A percentile compares a stretch with the other conserved stretches of the same genome.
phyloP scores from a whole-genome alignment of 2,329 filamentous ascomycete genomes.

The Paecilomyces niveus region DNA sequence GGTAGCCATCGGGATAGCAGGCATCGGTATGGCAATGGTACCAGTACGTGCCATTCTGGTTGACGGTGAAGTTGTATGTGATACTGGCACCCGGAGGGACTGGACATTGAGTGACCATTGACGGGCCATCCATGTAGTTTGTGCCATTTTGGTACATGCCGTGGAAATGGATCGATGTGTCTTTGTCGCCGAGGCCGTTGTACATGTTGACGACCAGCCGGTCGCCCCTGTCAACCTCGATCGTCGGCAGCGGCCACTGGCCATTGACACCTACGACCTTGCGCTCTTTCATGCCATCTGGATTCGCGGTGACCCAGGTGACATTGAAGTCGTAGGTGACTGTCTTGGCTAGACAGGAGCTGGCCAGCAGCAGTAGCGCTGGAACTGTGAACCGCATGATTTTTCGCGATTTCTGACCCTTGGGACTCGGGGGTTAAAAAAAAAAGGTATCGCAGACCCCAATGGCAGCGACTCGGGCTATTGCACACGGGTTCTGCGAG shows the following conservation, averaged over 20 bases:
- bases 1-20: conserved; percentile 62
- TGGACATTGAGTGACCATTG: conserved; percentile 60
- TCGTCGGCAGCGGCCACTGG: conserved; percentile 64
- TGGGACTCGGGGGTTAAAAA: not conserved
- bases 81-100: conserved; percentile 58
- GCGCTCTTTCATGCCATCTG: conserved; percentile 45
- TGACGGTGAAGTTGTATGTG: conserved; percentile 62
- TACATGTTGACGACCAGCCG: conserved; percentile 60
- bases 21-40: conserved; percentile 62
- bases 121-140: conserved; percentile 66
- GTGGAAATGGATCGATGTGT: conserved; percentile 67
- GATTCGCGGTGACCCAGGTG: conserved; percentile 49
- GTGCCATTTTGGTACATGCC: conserved; percentile 72
- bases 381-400: conserved; percentile 2
- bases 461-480: not conserved
- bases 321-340: conserved; percentile 47
- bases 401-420: not conserved
- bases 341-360: conserved; percentile 17
- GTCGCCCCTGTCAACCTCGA: conserved; percentile 69
- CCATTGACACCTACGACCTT: conserved; percentile 65
- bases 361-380: conserved; percentile 1
- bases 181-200: conserved; percentile 59
- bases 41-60: conserved; percentile 52
- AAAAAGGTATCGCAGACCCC: not conserved
- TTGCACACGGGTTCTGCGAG: not conserved